A percentile compares a stretch with the other conserved stretches of the same genome.
phyloP scores from a whole-genome alignment of 1,284 basidiomycete genomes.

The Sparassis latifolia region DNA sequence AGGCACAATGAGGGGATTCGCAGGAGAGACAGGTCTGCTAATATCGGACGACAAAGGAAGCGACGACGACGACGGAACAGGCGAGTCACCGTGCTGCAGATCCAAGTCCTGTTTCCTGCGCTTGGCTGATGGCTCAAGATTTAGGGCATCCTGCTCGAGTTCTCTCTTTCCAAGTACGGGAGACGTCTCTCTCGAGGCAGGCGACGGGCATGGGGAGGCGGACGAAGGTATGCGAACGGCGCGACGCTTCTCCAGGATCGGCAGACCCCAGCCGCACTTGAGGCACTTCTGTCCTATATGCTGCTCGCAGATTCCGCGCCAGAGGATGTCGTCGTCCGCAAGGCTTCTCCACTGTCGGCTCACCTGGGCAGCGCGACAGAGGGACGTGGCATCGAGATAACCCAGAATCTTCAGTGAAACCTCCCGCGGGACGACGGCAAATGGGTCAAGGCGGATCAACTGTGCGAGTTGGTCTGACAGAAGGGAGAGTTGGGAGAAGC shows the following conservation, averaged over 20 bases:
- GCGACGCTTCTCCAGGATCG: conserved; percentile 77
- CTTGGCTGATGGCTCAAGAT: conserved; percentile 32
- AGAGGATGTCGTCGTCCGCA: conserved; percentile 94
- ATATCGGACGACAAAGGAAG: conserved; percentile 2
- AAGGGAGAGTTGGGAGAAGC: conserved; percentile 97
- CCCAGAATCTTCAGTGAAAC: conserved; percentile 86
- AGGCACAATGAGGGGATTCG: conserved; percentile 19
- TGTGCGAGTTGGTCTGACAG: conserved; percentile 88
- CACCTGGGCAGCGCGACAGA: conserved; percentile 95
- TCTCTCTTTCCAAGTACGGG: conserved; percentile 17
- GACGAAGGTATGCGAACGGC: conserved; percentile 31
- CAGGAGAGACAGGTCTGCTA: conserved; percentile 1
- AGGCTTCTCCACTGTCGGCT: conserved; percentile 81
- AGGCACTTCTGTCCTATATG: conserved; percentile 97
- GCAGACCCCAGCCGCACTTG: conserved; percentile 98
- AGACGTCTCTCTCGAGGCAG: conserved; percentile 22
- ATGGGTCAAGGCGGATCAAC: conserved; percentile 95
- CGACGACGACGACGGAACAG: conserved; percentile 5
- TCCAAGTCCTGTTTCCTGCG: conserved; percentile 36
- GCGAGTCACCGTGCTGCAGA: conserved; percentile 1
- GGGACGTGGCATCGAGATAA: conserved; percentile 91
- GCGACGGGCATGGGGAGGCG: conserved; percentile 27
- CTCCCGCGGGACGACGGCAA: conserved; percentile 87
- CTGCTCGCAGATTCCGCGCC: conserved; percentile 97
- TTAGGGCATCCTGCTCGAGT: conserved; percentile 24